phyloP scores from a whole-genome alignment of 129 eudicot genomes.

The Glebionis coronaria region DNA sequence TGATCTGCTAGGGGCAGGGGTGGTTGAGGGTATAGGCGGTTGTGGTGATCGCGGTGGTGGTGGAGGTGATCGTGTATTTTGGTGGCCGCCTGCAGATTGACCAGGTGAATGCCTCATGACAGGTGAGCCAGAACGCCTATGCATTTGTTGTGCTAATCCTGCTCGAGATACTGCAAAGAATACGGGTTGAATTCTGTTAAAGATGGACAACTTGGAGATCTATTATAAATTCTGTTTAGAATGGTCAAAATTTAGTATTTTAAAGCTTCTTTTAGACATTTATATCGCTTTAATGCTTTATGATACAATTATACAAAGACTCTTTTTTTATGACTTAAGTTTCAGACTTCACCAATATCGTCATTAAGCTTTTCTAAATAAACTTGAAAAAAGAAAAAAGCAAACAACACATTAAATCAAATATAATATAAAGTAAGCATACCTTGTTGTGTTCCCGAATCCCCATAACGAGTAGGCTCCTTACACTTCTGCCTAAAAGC shows the following conservation, averaged over 20 bases:
- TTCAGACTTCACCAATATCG: too few species aligned
- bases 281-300: too few species aligned
- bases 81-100: conserved; percentile 33
- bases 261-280: too few species aligned
- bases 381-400: not conserved
- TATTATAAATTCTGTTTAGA: too few species aligned
- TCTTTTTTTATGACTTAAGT: not conserved
- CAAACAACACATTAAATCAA: not conserved
- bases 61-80: conserved; percentile 16
- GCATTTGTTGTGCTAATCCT: conserved; percentile 34
- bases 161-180: conserved; percentile 39
- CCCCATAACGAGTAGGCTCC: conserved; percentile 42
- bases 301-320: too few species aligned
- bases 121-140: conserved; percentile 9
- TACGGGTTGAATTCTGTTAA: not conserved
- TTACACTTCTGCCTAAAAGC: conserved; percentile 62
- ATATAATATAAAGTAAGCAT: not conserved
- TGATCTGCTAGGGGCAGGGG: conserved; percentile 8
- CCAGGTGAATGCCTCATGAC: conserved; percentile 29
- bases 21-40: not conserved
- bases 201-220: not conserved
- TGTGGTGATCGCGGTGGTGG: too few species aligned
- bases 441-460: conserved; percentile 42
- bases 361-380: not conserved
- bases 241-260: too few species aligned